Evolutionary conservation across 2,329 filamentous ascomycete genomes (phyloP).

Genomic region (Exophiala viscosa): DNA sequence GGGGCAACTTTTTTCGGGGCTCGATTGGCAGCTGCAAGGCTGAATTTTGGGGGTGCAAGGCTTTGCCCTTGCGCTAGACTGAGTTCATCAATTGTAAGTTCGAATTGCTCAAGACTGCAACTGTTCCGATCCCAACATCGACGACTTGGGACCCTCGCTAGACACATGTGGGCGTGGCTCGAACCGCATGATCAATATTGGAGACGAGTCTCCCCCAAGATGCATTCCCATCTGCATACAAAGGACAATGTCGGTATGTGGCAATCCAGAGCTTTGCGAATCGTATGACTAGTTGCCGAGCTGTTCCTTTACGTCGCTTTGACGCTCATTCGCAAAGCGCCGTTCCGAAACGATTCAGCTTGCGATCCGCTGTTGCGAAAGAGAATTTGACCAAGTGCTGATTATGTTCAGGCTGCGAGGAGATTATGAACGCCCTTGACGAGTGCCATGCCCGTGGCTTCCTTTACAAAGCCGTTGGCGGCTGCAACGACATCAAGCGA

Average conservation of each 20-base stretch:
- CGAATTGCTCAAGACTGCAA: neutral
- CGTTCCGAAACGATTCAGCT: neutral
- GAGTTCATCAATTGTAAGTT: neutral
- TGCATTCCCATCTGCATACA: conserved; percentile 97
- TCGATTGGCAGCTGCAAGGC: neutral
- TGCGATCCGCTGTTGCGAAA: neutral
- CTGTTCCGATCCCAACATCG: neutral
- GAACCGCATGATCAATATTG: conserved; percentile 30
- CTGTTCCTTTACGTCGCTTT: neutral
- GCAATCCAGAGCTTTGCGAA: conserved; percentile 9
- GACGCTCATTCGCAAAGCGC: neutral
- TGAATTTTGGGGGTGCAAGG: neutral
- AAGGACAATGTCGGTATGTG: conserved; percentile 78
- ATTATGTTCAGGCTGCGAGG: conserved; percentile 72
- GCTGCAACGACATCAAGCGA: conserved; percentile 82
- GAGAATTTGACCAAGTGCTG: conserved; percentile 4
- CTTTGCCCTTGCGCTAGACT: neutral
- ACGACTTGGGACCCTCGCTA: neutral
- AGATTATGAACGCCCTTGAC: conserved; percentile 88
- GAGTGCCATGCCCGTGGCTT: conserved; percentile 94
- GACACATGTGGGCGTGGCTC: conserved; percentile 29
- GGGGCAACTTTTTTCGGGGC: conserved; percentile 4
- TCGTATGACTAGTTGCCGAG: conserved; percentile 7
- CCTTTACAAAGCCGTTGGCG: conserved; percentile 82
- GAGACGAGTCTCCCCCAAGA: conserved; percentile 41